Base-by-base conservation (phyloP, 2,329 filamentous ascomycete genomes). In the Hypomyces perniciosus region DNA sequence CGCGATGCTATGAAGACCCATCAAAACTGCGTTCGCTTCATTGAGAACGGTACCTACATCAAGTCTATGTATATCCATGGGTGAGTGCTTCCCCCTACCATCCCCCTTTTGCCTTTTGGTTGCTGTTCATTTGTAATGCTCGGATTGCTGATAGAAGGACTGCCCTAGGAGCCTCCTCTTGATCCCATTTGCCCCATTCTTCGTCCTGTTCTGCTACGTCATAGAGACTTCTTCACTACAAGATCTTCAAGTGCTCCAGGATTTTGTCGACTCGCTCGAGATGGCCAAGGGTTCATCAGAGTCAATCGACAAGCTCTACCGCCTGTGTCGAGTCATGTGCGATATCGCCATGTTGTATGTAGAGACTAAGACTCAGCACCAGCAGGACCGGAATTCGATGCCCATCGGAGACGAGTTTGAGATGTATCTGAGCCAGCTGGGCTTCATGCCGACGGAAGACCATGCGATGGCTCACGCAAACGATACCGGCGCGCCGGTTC, bases 401-500 rank as follows among this genome's bases (percentile, higher is more conserved):
- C 72, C 74, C 5, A 76, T 81, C 3, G 78, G 77, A 1, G 73
- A 79, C 51, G 78, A 83, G 57, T 84, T 86, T 54, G 81, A 86
- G 56, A 77, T 79, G 51, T 86, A 85, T 58, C 71, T 86, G 1
- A 79, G 73, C 57, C 81, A 83, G 26, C 71, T 86, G 12, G 83
- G 83, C 0, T 73, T 86, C 52, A 79, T 82, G 55, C 77, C 77
- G 47, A 58, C 56, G 4, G 68, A 65, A 28, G 66, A 70, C 45
- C 60, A 64, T 7, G 45, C 58, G 20, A 60, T 65, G 50, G 57
- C 58, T 35, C 55, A 63, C 29, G 54, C 59, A 10, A 59, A 54
- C 33, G 57, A 52, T 12, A 43, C 44, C 10, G 51, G 55, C n/a
- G 52, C 50, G n/a, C 51, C 57, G 6, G 53, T 55, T 5, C 48